Conservation (phyloP, 179 eudicot species). For the Heliamphora pulchella region DNA sequence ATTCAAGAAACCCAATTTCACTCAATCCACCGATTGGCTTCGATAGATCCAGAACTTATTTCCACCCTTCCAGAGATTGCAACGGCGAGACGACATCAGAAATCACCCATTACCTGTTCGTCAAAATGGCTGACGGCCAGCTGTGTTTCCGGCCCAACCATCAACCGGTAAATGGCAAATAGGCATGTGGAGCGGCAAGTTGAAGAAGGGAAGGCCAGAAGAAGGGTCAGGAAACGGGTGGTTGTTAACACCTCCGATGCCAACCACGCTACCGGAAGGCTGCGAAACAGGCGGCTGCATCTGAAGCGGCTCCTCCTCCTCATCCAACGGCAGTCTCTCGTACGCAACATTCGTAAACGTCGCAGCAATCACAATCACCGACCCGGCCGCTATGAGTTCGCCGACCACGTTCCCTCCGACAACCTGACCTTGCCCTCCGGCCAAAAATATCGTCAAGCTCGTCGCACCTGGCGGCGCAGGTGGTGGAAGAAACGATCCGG, state of each 20-base stretch:
- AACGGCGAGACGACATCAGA: background rate
- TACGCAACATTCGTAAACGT: constrained; percentile 37
- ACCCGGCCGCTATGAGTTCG: constrained; percentile 53
- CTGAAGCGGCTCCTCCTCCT: constrained; percentile 28
- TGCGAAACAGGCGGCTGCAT: constrained; percentile 24
- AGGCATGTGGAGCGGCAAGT: constrained; percentile 29
- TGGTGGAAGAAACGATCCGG: constrained; percentile 66
- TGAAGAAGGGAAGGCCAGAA: constrained; percentile 30
- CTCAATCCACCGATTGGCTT: background rate
- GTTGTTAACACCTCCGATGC: constrained; percentile 11
- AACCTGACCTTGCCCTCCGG: constrained; percentile 76
- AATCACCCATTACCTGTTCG: background rate
- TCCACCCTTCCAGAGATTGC: background rate
- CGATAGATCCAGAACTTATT: background rate
- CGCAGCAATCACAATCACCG: constrained; percentile 35
- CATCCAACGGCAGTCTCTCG: constrained; percentile 34
- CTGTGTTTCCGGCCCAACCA: constrained; percentile 22
- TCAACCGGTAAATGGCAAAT: constrained; percentile 26
- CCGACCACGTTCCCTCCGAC: constrained; percentile 73
- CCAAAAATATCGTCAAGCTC: constrained; percentile 48
- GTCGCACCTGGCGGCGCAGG: constrained; percentile 84
- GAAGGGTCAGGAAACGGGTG: constrained; percentile 34
- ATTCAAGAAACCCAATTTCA: constrained; percentile 9
- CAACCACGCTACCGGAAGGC: constrained; percentile 13
- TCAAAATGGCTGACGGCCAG: constrained; percentile 16